Base-by-base conservation (phyloP, 306 rosid genomes). In the Castanea sativa region DNA sequence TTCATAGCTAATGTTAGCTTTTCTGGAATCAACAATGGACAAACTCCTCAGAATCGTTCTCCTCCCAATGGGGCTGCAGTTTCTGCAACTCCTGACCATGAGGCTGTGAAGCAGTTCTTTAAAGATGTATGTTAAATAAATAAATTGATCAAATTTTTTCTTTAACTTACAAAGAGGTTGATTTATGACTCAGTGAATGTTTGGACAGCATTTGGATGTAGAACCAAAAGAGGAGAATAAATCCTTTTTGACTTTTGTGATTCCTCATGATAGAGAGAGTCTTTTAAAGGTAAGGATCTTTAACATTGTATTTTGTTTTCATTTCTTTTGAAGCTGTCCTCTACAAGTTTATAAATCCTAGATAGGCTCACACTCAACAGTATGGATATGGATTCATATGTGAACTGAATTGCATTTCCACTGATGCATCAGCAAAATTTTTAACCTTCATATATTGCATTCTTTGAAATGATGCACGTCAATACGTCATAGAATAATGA, bases 211-310 rank as follows among this genome's bases (percentile, higher is more conserved):
- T 73, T 83, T 94, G 83, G 90, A 90, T 78, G 87, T 92, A 57
- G 73, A 43, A 73, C 97, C 97, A 81, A 92, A 91, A 76, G 98
- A 90, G 85, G 96, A 95, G 86, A 89, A 79, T 68, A 78, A 76
- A 64, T 82, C 79, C 33, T 91, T 81, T 23, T 65, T 92, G 38
- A 92, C 97, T 78, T 95, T 84, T 81, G 88, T 90, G 75, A 90
- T 92, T 83, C 97, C 97, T 81, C 98, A 88, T 77, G 89, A 91
- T 75, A 83, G 89, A 79, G 99, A 95, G 84, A 64, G 74, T 5
- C 86, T 86, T 74, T 71, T 91, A 56, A 74, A 76, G 63, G 98
- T 91, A 76, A 81, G 83, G 41, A 29, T 69, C 60, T 71, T 35
- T 18, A 21, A n/a, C 63, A 43, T 23, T 41, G 5, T 57, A 55